Percentiles rank a stretch among this genome's conserved stretches.
These are phyloP conservation scores for Trichosporon sp. DNA, from an alignment of 1,284 basidiomycete species.

Conservation along the genomic window DNA sequence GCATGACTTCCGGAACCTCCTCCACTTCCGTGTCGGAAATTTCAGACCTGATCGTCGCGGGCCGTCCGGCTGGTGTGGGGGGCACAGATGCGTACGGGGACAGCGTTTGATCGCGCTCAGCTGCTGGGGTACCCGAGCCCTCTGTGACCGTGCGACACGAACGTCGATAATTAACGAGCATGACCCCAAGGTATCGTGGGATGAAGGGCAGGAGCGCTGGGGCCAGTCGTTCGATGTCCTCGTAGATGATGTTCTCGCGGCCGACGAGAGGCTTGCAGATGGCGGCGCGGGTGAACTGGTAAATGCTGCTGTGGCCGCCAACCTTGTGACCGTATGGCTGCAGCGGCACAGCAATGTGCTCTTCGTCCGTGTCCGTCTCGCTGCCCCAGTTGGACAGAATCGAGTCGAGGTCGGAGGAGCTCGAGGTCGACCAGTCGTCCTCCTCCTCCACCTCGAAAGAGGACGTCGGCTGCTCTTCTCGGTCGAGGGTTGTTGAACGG, in stretches of 20 bases:
- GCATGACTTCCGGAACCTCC: conserved; percentile 81
- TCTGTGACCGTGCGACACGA: conserved; percentile 36
- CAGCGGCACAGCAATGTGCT: conserved; percentile 85
- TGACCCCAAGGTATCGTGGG: conserved; percentile 94
- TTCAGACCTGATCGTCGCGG: conserved; percentile 27
- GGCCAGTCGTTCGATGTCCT: conserved; percentile 89
- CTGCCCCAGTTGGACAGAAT: conserved; percentile 23
- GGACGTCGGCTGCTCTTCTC: not conserved
- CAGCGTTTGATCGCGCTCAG: conserved; percentile 30
- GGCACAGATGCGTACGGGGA: conserved; percentile 38
- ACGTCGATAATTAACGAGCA: conserved; percentile 92
- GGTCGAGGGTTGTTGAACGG: conserved; percentile 7
- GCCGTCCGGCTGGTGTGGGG: conserved; percentile 38
- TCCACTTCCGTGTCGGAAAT: conserved; percentile 36
- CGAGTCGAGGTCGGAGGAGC: conserved; percentile 19
- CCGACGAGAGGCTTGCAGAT: conserved; percentile 99
- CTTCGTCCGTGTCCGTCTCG: conserved; percentile 40
- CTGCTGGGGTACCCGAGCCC: conserved; percentile 56
- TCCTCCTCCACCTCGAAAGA: conserved; percentile 29
- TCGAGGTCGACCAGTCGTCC: conserved; percentile 25
- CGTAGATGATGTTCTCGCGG: conserved; percentile 96
- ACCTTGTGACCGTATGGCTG: conserved; percentile 97
- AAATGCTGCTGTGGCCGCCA: conserved; percentile 94
- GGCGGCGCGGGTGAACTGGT: conserved; percentile 95
- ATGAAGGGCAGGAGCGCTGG: conserved; percentile 90